Conservation (phyloP, 208 protist species). For the Vickermania ingenoplastis region DNA sequence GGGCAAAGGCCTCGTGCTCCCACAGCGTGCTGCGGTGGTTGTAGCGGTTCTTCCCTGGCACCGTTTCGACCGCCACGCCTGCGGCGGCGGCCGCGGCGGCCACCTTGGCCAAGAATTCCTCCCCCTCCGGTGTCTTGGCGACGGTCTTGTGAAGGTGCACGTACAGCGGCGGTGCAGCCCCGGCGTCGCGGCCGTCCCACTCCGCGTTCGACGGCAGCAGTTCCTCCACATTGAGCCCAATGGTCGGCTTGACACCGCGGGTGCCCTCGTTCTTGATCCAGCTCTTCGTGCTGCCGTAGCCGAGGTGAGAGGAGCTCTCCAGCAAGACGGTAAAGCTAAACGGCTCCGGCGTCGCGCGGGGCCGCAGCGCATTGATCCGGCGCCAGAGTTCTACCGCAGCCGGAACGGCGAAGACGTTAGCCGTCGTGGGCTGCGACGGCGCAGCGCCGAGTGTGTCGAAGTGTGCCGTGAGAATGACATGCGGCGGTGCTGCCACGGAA, state of each 20-base stretch:
- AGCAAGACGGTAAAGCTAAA: conserved; percentile 43
- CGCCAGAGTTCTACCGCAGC: conserved; percentile 70
- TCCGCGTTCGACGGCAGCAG: conserved; percentile 21
- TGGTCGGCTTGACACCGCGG: conserved; percentile 36
- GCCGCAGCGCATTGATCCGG: conserved; percentile 20
- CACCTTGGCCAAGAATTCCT: conserved; percentile 33
- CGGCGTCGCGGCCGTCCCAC: neutral
- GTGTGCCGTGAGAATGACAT: conserved; percentile 53
- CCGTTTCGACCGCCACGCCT: conserved; percentile 38
- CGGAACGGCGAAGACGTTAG: conserved; percentile 38
- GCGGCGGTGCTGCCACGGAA: conserved; percentile 15
- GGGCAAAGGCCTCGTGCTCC: conserved; percentile 80
- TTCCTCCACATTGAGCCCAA: conserved; percentile 68
- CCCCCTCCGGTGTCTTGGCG: conserved; percentile 31
- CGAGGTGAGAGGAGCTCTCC: conserved; percentile 60
- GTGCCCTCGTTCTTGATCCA: conserved; percentile 41
- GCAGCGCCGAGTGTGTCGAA: conserved; percentile 68
- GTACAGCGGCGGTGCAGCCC: conserved; percentile 24
- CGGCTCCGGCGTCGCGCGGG: conserved; percentile 9
- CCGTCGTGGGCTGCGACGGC: conserved; percentile 32
- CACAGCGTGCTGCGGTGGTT: conserved; percentile 75
- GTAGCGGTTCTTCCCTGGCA: conserved; percentile 64
- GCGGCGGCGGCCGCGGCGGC: conserved; percentile 22
- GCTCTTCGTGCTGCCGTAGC: conserved; percentile 50
- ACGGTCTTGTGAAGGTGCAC: conserved; percentile 72